A percentile compares a stretch with the other conserved stretches of the same genome.
These are phyloP conservation scores for Aurantiochytrium sp. DNA, from an alignment of 108 stramenopile genomes.

Conservation along the genomic window DNA sequence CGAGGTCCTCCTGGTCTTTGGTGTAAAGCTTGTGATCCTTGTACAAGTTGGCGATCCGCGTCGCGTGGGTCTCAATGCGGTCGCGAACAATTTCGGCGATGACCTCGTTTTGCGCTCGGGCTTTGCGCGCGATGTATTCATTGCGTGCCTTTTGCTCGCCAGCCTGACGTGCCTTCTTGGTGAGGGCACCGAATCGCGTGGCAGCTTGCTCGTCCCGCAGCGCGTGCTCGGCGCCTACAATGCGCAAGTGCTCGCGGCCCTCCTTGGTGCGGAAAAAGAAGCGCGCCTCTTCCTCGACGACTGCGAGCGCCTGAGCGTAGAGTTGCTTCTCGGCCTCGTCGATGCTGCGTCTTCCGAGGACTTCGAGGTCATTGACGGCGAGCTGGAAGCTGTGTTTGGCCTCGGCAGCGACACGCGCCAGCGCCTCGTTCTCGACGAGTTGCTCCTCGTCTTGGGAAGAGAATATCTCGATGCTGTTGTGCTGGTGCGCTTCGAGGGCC, in stretches of 20 bases:
- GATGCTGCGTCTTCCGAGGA: background rate
- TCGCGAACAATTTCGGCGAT: background rate
- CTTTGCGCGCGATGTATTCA: background rate
- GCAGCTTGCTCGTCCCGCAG: background rate
- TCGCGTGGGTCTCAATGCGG: background rate
- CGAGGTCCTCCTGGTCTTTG: background rate
- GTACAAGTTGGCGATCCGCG: background rate
- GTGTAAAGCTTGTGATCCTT: background rate
- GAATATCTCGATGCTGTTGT: background rate
- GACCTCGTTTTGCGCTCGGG: background rate
- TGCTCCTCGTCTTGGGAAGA: background rate
- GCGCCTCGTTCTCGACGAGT: background rate
- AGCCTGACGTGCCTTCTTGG: background rate
- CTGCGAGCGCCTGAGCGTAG: background rate
- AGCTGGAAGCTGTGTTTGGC: background rate
- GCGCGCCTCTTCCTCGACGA: background rate
- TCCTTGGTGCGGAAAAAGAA: background rate
- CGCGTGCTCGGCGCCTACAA: background rate
- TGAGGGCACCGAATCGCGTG: background rate
- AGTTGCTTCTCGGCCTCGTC: background rate
- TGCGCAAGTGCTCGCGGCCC: background rate
- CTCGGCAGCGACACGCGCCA: background rate
- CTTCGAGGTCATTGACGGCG: background rate
- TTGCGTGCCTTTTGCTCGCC: slow-evolving; percentile 9
- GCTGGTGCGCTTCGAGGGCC: background rate